Conservation (phyloP, 2,329 filamentous ascomycete genomes). For the Xylogone sp. region DNA sequence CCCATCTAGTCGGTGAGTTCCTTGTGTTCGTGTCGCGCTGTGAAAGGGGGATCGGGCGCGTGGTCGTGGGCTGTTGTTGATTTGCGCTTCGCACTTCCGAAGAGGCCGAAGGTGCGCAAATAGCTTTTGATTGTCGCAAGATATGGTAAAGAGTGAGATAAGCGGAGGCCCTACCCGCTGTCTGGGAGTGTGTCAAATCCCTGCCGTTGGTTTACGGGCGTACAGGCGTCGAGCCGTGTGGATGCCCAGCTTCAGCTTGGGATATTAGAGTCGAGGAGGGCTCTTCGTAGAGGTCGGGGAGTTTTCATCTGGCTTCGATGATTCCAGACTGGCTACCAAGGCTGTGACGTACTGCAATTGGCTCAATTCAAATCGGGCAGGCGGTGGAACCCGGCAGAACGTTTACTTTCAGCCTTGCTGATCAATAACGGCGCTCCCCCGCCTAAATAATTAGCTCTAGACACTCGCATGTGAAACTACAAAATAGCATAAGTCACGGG, state of each 20-base stretch:
- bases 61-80: constrained; percentile 5
- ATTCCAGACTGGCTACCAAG: not conserved
- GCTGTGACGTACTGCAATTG: too few relatives aligned
- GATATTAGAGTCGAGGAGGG: too few relatives aligned
- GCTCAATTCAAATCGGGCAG: too few relatives aligned
- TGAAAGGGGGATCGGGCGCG: constrained; percentile 9
- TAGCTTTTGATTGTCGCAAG: not conserved
- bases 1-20: constrained; percentile 7
- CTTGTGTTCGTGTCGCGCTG: not conserved
- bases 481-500: too few relatives aligned
- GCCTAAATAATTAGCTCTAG: too few relatives aligned
- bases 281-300: not conserved
- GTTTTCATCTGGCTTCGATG: not conserved
- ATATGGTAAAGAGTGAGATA: not conserved
- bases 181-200: not conserved
- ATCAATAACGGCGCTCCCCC: too few relatives aligned
- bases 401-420: too few relatives aligned
- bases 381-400: too few relatives aligned
- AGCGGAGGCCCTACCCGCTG: not conserved
- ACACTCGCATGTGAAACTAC: too few relatives aligned
- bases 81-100: constrained; percentile 13
- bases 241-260: not conserved
- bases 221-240: not conserved
- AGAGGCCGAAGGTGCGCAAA: not conserved
- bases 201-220: not conserved